Percentiles rank a stretch among this genome's conserved stretches.
These are phyloP conservation scores for Aureobasidium pullulans DNA, from an alignment of 2,329 filamentous ascomycete species.

Conservation along the genomic window DNA sequence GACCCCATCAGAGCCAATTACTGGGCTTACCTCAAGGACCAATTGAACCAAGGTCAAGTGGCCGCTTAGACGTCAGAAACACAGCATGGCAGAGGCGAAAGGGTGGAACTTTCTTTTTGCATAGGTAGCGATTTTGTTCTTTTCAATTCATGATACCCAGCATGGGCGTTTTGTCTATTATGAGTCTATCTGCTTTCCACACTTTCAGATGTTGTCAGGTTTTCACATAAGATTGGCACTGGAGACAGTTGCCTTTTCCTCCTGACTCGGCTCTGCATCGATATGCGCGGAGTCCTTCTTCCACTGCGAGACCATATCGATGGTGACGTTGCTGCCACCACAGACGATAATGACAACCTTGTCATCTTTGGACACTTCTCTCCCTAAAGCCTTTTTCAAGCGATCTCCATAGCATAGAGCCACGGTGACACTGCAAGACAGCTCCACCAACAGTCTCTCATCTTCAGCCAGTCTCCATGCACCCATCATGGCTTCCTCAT, in stretches of 20 bases:
- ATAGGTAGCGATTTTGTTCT: background rate
- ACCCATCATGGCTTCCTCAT: conserved; percentile 72
- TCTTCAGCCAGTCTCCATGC: conserved; percentile 74
- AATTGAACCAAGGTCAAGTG: conserved; percentile 27
- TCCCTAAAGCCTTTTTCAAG: conserved; percentile 52
- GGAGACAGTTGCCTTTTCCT: background rate
- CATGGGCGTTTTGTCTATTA: conserved; percentile 1
- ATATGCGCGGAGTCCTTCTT: conserved; percentile 32
- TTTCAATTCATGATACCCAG: conserved; percentile 10
- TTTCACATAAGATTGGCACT: too few relatives aligned
- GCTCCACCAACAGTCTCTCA: conserved; percentile 72
- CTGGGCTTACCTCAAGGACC: conserved; percentile 69
- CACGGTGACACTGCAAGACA: conserved; percentile 75
- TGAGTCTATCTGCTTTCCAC: background rate
- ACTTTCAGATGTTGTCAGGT: background rate
- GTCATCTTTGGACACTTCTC: conserved; percentile 55
- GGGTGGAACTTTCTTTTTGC: background rate
- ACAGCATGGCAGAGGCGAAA: too few relatives aligned
- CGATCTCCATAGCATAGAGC: conserved; percentile 59
- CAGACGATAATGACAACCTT: conserved; percentile 82
- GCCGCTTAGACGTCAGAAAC: background rate
- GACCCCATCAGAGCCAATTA: conserved; percentile 88
- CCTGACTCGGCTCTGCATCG: conserved; percentile 14
- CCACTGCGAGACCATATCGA: conserved; percentile 45
- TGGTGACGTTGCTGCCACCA: conserved; percentile 52